These are phyloP conservation scores for Salix caprea DNA, from an alignment of 345 rosid genomes.

Conservation along the genomic window DNA sequence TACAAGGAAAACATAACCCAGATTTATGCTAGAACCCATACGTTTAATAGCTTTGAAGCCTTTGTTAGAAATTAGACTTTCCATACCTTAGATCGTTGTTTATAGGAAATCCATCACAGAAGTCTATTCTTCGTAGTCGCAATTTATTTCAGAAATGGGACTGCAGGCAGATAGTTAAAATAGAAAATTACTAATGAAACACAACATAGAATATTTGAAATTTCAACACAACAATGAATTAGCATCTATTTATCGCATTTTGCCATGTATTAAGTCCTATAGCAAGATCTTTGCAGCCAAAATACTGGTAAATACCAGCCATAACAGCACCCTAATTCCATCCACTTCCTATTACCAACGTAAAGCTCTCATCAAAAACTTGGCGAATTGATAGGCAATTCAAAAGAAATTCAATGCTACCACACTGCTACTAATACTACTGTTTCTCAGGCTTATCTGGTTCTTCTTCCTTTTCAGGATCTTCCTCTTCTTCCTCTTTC, in stretches of 20 bases:
- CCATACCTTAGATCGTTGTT: too few species aligned
- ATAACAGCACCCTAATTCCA: conserved; percentile 9
- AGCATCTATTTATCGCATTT: neutral
- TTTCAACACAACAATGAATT: conserved; percentile 4
- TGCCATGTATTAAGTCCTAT: conserved; percentile 8
- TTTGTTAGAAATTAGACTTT: too few species aligned
- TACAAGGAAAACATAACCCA: too few species aligned
- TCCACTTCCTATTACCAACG: conserved; percentile 9
- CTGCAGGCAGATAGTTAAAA: neutral
- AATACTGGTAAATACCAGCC: neutral
- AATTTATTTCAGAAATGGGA: neutral
- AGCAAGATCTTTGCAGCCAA: conserved; percentile 11
- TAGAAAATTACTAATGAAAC: neutral
- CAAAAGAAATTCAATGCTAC: conserved; percentile 8
- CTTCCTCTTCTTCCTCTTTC: conserved; percentile 53
- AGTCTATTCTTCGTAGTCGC: too few species aligned
- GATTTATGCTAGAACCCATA: too few species aligned
- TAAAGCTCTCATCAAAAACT: neutral
- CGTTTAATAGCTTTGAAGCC: too few species aligned
- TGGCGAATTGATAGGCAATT: conserved; percentile 21
- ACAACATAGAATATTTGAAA: neutral
- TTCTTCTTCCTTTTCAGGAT: conserved; percentile 52
- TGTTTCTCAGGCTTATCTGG: conserved; percentile 29
- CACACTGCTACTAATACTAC: conserved; percentile 9
- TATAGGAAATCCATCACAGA: too few species aligned